A percentile compares a stretch with the other conserved stretches of the same genome.
phyloP scores from a whole-genome alignment of 2,329 filamentous ascomycete genomes.

The Trichophyton mentagrophytes region DNA sequence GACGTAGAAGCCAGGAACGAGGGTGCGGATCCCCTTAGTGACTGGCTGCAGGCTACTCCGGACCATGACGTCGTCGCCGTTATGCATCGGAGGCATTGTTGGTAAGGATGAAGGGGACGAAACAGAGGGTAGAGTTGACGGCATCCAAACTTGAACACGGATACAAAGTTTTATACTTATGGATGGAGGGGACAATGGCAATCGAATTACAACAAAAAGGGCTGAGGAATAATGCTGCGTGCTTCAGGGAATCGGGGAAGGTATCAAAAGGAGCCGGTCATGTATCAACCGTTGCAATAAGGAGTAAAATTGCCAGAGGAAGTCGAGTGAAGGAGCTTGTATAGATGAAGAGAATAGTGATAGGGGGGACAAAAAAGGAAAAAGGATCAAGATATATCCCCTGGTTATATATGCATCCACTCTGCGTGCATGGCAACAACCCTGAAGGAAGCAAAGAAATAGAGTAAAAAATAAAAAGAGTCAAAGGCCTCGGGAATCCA shows the following conservation, averaged over 20 bases:
- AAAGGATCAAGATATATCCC: background rate
- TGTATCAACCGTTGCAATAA: background rate
- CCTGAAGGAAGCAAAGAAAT: background rate
- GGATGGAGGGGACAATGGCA: background rate
- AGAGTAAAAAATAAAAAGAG: background rate
- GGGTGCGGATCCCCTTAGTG: slow-evolving; percentile 4
- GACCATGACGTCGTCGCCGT: background rate
- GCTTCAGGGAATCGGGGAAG: background rate
- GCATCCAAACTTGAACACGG: background rate
- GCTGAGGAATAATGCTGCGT: background rate
- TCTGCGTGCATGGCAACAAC: background rate
- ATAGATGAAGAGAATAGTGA: background rate
- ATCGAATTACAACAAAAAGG: background rate
- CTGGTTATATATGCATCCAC: slow-evolving; percentile 1
- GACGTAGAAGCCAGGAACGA: slow-evolving; percentile 12
- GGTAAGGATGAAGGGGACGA: background rate
- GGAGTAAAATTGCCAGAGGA: background rate
- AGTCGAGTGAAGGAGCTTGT: background rate
- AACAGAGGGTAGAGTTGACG: background rate
- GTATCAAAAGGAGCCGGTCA: background rate
- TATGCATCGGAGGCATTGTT: slow-evolving; percentile 7
- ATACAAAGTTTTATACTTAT: background rate
- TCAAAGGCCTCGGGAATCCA: background rate
- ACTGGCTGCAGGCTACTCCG: background rate
- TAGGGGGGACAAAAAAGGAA: background rate